Percentiles rank a stretch among this genome's conserved stretches.
These are phyloP conservation scores for Aspergillus udagawae DNA, from an alignment of 2,329 filamentous ascomycete genomes.

Conservation along the genomic window DNA sequence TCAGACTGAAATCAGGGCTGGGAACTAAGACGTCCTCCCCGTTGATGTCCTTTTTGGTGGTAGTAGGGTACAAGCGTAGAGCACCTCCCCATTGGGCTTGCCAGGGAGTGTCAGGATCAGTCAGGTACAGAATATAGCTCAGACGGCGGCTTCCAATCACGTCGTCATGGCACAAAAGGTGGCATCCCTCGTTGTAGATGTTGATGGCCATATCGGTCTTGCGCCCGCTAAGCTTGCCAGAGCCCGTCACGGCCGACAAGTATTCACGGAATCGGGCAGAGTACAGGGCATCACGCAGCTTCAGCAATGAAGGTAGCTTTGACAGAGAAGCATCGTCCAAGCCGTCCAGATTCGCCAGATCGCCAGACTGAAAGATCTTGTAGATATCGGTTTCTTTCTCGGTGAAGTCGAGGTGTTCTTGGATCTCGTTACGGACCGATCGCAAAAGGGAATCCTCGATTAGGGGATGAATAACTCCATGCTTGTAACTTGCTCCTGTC, in stretches of 20 bases:
- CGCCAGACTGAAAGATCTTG: conserved; percentile 98
- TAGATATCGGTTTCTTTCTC: conserved; percentile 99
- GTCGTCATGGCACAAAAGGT: conserved; percentile 94
- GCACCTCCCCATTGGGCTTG: conserved; percentile 89
- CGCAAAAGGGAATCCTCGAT: conserved; percentile 80
- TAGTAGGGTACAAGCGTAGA: conserved; percentile 76
- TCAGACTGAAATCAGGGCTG: conserved; percentile 69
- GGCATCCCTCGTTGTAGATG: conserved; percentile 93
- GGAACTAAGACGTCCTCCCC: conserved; percentile 77
- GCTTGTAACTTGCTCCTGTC: conserved; percentile 64
- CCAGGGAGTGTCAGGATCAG: conserved; percentile 88
- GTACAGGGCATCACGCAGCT: conserved; percentile 91
- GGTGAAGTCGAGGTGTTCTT: conserved; percentile 87
- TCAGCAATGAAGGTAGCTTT: conserved; percentile 82
- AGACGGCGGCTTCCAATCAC: conserved; percentile 95
- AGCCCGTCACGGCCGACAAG: conserved; percentile 77
- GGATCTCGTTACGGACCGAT: conserved; percentile 81
- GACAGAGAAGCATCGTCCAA: conserved; percentile 80
- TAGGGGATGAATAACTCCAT: conserved; percentile 79
- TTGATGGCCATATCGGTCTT: conserved; percentile 99
- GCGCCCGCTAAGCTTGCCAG: conserved; percentile 79
- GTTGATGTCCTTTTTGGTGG: conserved; percentile 61
- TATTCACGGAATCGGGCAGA: conserved; percentile 85
- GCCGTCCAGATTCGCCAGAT: conserved; percentile 93
- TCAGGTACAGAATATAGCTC: conserved; percentile 95